A percentile compares a stretch with the other conserved stretches of the same genome.
These are phyloP conservation scores for Xylaria scruposa DNA, from an alignment of 495 filamentous ascomycete species.

Conservation along the genomic window DNA sequence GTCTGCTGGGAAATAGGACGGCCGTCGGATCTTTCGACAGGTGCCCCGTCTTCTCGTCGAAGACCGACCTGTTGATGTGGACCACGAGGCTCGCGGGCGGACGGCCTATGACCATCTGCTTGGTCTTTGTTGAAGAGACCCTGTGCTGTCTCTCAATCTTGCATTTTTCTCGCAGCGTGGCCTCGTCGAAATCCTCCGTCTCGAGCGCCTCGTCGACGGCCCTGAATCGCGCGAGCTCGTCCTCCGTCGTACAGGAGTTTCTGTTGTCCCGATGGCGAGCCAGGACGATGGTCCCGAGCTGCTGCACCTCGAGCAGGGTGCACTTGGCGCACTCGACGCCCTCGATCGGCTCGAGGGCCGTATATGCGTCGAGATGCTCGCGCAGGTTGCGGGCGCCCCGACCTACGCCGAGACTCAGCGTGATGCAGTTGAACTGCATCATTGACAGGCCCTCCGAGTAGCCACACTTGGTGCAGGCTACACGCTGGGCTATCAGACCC, in stretches of 20 bases:
- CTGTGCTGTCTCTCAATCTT: constrained; percentile 72
- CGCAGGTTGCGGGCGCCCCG: constrained; percentile 65
- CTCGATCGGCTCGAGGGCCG: constrained; percentile 80
- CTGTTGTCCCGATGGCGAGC: constrained; percentile 34
- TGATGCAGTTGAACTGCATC: constrained; percentile 93
- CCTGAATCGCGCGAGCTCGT: constrained; percentile 56
- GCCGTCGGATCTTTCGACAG: constrained; percentile 82
- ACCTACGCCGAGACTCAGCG: constrained; percentile 71
- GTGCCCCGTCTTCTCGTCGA: constrained; percentile 78
- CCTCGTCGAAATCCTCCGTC: constrained; percentile 80
- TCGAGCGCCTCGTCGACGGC: constrained; percentile 73
- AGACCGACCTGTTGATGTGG: constrained; percentile 90
- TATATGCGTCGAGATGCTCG: constrained; percentile 84
- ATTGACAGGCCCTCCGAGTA: constrained; percentile 85
- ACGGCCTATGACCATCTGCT: constrained; percentile 84
- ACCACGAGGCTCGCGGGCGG: constrained; percentile 79
- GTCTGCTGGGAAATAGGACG: constrained; percentile 72
- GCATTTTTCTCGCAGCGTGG: constrained; percentile 73
- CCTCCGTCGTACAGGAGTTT: constrained; percentile 18
- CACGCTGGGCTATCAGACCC: constrained; percentile 85
- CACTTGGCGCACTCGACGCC: constrained; percentile 93
- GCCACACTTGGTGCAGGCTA: constrained; percentile 85
- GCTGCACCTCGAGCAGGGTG: constrained; percentile 66
- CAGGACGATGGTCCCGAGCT: constrained; percentile 46
- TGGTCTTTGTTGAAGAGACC: constrained; percentile 79